A percentile compares a stretch with the other conserved stretches of the same genome.
Evolutionary conservation across 257 asterid genomes (phyloP).

Genomic region (Scutellaria baicalensis): DNA sequence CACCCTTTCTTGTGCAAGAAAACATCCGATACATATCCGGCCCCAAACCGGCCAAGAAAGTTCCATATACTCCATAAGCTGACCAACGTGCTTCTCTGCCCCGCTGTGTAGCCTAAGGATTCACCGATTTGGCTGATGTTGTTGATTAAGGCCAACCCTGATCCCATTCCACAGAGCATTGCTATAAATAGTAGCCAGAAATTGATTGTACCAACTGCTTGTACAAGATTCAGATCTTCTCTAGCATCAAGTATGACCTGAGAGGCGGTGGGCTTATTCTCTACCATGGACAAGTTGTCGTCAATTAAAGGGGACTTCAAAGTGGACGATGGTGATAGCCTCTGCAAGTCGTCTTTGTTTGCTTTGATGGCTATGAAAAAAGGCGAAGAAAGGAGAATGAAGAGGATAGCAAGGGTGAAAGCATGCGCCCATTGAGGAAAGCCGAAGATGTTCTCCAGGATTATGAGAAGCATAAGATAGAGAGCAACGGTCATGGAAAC

Average conservation of each 20-base stretch:
- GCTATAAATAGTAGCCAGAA: constrained; percentile 82
- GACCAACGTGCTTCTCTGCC: constrained; percentile 66
- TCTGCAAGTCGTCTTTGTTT: constrained; percentile 10
- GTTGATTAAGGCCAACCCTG: constrained; percentile 85
- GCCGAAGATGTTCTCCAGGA: constrained; percentile 36
- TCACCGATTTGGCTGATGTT: constrained; percentile 98
- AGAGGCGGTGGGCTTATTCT: constrained; percentile 18
- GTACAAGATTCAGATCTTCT: constrained; percentile 41
- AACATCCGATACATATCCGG: constrained; percentile 67
- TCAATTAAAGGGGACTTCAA: constrained; percentile 34
- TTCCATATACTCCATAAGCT: constrained; percentile 97
- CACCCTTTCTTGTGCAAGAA: constrained; percentile 51
- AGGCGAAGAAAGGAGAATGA: constrained; percentile 60
- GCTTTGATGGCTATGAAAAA: constrained; percentile 39
- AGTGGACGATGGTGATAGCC: background rate
- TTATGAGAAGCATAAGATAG: constrained; percentile 57
- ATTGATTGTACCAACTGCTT: constrained; percentile 55
- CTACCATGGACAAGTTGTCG: constrained; percentile 8
- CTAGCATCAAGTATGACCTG: constrained; percentile 13
- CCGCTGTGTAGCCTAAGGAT: constrained; percentile 62
- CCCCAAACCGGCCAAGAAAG: constrained; percentile 86
- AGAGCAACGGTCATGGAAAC: constrained; percentile 53
- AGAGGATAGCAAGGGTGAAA: constrained; percentile 40
- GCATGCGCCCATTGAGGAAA: constrained; percentile 43
- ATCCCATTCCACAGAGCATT: constrained; percentile 92